phyloP scores from a whole-genome alignment of 305 asterid genomes.

The Fraxinus velutina region DNA sequence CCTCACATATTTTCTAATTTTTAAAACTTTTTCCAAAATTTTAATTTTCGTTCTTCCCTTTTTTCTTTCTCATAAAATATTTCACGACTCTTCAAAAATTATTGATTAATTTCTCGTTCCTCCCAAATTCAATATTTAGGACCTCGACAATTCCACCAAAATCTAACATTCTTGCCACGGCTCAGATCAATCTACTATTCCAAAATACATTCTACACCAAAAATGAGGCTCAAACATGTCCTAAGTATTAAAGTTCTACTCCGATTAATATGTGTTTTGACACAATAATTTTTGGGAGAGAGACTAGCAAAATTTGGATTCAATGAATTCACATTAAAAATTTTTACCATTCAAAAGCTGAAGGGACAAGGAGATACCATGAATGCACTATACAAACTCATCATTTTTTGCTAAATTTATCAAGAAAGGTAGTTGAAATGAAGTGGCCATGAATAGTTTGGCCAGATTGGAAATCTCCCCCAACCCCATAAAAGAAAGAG shows the following conservation, averaged over 20 bases:
- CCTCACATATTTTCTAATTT: background rate
- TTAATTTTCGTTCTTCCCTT: background rate
- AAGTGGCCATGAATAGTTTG: background rate
- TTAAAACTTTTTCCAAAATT: background rate
- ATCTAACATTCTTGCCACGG: background rate
- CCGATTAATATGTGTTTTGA: background rate
- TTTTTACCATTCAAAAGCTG: background rate
- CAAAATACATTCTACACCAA: no score
- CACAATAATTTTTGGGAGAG: slow-evolving; percentile 12
- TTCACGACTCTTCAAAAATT: background rate
- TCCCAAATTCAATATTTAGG: no score
- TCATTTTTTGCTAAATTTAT: slow-evolving; percentile 4
- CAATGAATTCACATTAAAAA: background rate
- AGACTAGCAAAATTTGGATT: slow-evolving; percentile 5
- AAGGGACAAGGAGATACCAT: slow-evolving; percentile 25
- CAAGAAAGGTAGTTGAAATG: background rate
- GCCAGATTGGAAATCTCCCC: background rate
- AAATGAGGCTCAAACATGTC: no score
- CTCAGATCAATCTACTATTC: background rate
- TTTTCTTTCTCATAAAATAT: background rate
- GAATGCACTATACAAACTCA: slow-evolving; percentile 32
- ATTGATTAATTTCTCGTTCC: background rate
- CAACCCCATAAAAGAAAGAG: background rate
- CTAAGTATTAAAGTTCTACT: background rate
- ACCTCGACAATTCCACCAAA: no score